phyloP scores from a whole-genome alignment of 2,329 filamentous ascomycete species.

The Tolypocladium endophyticum region DNA sequence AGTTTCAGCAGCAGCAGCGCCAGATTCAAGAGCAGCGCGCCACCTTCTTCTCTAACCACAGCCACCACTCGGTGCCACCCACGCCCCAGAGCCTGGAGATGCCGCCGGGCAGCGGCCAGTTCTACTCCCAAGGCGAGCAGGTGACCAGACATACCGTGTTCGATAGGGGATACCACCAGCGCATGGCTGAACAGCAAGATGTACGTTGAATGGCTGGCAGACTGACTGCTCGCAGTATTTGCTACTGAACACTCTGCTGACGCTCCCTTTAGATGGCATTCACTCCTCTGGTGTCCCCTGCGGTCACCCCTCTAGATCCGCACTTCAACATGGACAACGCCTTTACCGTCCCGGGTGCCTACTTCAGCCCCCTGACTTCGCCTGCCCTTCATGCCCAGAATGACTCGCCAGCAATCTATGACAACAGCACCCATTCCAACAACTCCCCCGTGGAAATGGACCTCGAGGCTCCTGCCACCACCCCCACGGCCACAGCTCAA shows the following conservation, averaged over 20 bases:
- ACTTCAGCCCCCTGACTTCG: constrained; percentile 76
- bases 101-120: constrained; percentile 47
- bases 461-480: constrained; percentile 29
- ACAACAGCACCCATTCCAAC: constrained; percentile 32
- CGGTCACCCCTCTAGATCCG: constrained; percentile 67
- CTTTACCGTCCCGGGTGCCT: constrained; percentile 57
- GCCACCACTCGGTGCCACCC: constrained; percentile 54
- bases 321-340: constrained; percentile 51
- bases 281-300: constrained; percentile 74
- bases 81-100: constrained; percentile 76
- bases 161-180: constrained; percentile 52
- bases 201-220: constrained; percentile 36
- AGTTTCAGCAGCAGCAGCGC: constrained; percentile 48
- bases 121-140: constrained; percentile 48
- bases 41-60: constrained; percentile 43
- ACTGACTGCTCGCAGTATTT: neutral
- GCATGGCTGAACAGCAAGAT: constrained; percentile 60
- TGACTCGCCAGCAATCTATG: constrained; percentile 34
- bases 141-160: constrained; percentile 48
- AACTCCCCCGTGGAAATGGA: constrained; percentile 51
- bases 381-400: constrained; percentile 67
- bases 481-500: constrained; percentile 29
- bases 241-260: neutral
- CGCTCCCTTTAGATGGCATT: constrained; percentile 52
- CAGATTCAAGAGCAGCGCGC: constrained; percentile 47